Conservation (phyloP, 257 asterid species). For the Verbascum thapsus region DNA sequence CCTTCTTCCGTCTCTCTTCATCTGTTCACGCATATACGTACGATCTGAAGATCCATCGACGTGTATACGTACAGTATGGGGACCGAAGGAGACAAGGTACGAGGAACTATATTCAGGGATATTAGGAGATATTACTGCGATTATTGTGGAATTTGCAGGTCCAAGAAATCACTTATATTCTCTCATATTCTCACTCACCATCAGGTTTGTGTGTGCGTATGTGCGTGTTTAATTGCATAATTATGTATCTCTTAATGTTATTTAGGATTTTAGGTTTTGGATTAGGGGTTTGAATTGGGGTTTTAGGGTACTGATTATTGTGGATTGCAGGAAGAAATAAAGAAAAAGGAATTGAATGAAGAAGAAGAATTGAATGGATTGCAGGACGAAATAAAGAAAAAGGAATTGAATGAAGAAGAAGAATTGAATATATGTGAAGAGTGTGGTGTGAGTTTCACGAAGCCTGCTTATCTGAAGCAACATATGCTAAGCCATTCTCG, state of each 20-base stretch:
- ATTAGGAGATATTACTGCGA: constrained; percentile 76
- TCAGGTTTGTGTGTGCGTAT: constrained; percentile 57
- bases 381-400: constrained; percentile 46
- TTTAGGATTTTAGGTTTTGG: background rate
- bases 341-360: constrained; percentile 26
- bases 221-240: background rate
- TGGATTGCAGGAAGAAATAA: constrained; percentile 45
- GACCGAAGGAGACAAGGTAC: constrained; percentile 33
- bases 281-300: constrained; percentile 1
- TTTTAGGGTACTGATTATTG: background rate
- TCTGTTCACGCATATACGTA: background rate
- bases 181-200: constrained; percentile 65
- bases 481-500: constrained; percentile 89
- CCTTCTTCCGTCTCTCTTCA: background rate
- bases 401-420: constrained; percentile 30
- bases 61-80: constrained; percentile 30
- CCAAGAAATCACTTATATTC: constrained; percentile 74
- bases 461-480: constrained; percentile 89
- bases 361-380: constrained; percentile 27
- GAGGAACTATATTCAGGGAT: constrained; percentile 57
- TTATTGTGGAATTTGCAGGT: constrained; percentile 84
- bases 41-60: background rate
- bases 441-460: constrained; percentile 68
- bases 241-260: background rate
- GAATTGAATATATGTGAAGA: constrained; percentile 56